Evolutionary conservation across 441 rosid species (phyloP), one percentile per base, ranked within the genome.

Genomic region (Raphanus hybrid): DNA sequence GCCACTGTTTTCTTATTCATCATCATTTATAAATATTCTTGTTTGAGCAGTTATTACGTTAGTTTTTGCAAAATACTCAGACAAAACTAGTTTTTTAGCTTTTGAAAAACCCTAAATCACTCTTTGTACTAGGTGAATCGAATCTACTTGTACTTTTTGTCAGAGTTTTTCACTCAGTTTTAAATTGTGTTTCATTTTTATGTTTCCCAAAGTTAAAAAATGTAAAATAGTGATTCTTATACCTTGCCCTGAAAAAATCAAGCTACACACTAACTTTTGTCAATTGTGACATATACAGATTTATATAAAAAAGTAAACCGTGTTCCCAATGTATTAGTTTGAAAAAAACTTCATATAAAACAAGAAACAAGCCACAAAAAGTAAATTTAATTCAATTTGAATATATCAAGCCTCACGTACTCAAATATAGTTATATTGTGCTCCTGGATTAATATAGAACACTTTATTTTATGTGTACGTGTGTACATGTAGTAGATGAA

Each of bases 401-500:
- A 20, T 23, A 8, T 15, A 71, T 8, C 5, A 12, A 37, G 26
- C 12, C 16, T 57, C 29, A 15, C 10, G 16, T 37, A 37, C 0
- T n/a, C 14, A 9, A 39, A 23, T 70, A 59, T 2, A n/a, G 26
- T 58, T 39, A 59, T 55, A 58, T 45, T 8, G n/a, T 18, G 65
- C 64, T 70, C 10, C 48, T 62, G 32, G 8, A 27, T n/a, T 27
- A 43, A 26, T 60, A 41, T 39, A 39, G 43, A 37, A 14, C 3
- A 43, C 61, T 29, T n/a, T 20, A 15, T 48, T n/a, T 41, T 5
- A 29, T 41, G 6, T 71, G 41, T 60, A 6, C 45, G 26, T 39
- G 37, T 39, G 41, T 61, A 67, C 58, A 23, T 23, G 6, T 39
- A 39, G 14, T 26, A 23, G 32, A 59, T 69, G 43, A 61, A 72